Base-by-base conservation (phyloP, 2,329 filamentous ascomycete genomes). In the Diaporthe helianthi region DNA sequence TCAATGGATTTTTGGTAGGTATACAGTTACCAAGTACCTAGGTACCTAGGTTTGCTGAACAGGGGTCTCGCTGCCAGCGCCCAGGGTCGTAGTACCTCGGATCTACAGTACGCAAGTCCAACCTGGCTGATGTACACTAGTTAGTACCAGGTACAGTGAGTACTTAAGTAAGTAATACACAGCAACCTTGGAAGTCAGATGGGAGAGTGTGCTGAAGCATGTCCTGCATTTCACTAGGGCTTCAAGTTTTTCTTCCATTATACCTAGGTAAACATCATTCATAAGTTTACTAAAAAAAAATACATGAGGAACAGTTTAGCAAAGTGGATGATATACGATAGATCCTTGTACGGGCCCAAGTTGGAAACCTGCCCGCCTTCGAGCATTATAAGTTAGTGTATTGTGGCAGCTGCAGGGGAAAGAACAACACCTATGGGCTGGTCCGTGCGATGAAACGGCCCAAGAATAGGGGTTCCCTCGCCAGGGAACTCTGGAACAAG, bases 401-500 rank as follows among this genome's bases (percentile, higher is more conserved):
- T n/a, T 13, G 8, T 41, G n/a, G 33, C 33, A 33, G 24, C 58
- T 44, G 36, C 36, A 38, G 36, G 36, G 36, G 36, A 5, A 38
- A 38, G 36, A 12, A 15, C 36, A 38, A 38, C 36, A 38, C 36
- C 13, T 38, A 15, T 15, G 36, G 36, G 36, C 36, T 38, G 36
- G 36, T 38, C 36, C 36, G 36, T 38, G 36, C 36, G 36, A 38
- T 38, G 36, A 38, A 38, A 38, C 36, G 36, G 36, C 44, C 69
- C 65, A 41, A 60, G 58, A 67, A 67, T 67, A 67, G 65, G 65
- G 65, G 63, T 46, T 58, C 36, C 31, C 24, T 64, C 44, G 47
- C 46, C 54, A 64, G 22, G 49, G 41, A 63, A 49, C 55, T 68
- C 22, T 61, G 54, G 65, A 70, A 47, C 26, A 26, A 31, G 29